Evolutionary conservation across 345 rosid genomes (phyloP).

Genomic region (Brassica carinata): DNA sequence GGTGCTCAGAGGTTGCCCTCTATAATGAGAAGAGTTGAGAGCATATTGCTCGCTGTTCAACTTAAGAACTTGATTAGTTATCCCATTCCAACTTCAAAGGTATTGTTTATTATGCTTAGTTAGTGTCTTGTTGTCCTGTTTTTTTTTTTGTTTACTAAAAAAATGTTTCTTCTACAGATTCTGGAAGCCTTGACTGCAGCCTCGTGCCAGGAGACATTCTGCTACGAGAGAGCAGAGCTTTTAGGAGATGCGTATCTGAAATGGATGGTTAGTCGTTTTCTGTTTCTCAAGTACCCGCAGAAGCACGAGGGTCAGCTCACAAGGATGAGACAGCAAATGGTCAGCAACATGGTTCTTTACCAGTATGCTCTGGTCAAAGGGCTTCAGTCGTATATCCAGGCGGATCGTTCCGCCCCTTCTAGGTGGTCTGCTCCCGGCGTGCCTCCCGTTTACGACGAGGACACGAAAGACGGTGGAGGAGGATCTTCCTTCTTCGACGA

Average conservation of each 20-base stretch:
- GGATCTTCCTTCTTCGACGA: conserved; percentile 70
- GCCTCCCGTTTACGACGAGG: conserved; percentile 93
- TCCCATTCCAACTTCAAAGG: conserved; percentile 84
- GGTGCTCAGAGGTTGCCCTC: conserved; percentile 98
- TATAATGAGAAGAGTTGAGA: conserved; percentile 96
- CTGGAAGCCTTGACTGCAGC: conserved; percentile 98
- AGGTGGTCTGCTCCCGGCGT: conserved; percentile 99
- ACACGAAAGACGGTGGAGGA: conserved; percentile 84
- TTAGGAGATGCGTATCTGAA: conserved; percentile 97
- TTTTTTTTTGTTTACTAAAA: background rate
- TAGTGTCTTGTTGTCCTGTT: background rate
- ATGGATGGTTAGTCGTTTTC: conserved; percentile 95
- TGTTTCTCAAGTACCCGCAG: conserved; percentile 94
- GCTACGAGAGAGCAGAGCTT: conserved; percentile 99
- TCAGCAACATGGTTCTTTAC: conserved; percentile 91
- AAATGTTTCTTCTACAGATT: conserved; percentile 49
- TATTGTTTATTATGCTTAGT: conserved; percentile 25
- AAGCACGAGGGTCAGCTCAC: conserved; percentile 99
- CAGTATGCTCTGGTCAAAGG: conserved; percentile 78
- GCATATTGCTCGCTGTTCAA: conserved; percentile 91
- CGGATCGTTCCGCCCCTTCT: conserved; percentile 98
- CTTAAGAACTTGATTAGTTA: conserved; percentile 69
- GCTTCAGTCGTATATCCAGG: conserved; percentile 94
- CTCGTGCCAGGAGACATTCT: conserved; percentile 98
- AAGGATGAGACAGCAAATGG: conserved; percentile 99